Percentiles rank a stretch among this genome's conserved stretches.
Conservation (phyloP, 1,284 basidiomycete species). For the Naganishia liquefaciens region DNA sequence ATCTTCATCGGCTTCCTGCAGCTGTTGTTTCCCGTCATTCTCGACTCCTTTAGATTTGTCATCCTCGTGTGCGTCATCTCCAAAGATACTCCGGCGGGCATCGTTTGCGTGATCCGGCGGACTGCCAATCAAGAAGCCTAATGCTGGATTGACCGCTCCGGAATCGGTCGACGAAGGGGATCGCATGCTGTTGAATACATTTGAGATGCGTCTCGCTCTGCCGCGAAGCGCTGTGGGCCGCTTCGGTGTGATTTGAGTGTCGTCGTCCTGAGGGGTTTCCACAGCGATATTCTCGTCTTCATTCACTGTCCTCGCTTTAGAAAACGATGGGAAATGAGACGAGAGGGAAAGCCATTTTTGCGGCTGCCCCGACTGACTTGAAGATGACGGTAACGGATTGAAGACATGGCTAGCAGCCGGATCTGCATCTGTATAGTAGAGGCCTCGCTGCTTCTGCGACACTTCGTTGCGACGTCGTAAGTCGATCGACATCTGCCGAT, state of each 20-base stretch:
- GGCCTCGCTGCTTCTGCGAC: not conserved
- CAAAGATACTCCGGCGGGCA: conserved; percentile 51
- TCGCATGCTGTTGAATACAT: conserved; percentile 18
- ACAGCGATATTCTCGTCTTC: not conserved
- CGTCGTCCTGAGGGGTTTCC: conserved; percentile 1
- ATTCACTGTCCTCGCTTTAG: not conserved
- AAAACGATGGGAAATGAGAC: conserved; percentile 19
- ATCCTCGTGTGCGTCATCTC: conserved; percentile 9
- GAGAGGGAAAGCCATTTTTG: conserved; percentile 24
- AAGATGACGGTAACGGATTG: not conserved
- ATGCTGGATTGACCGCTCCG: conserved; percentile 23
- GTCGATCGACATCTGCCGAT: conserved; percentile 82
- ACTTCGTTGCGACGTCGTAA: conserved; percentile 53
- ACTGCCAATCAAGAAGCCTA: conserved; percentile 48
- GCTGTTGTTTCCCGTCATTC: conserved; percentile 30
- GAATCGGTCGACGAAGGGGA: not conserved
- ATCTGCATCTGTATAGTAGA: not conserved
- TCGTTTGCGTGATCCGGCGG: conserved; percentile 61
- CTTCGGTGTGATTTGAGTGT: conserved; percentile 9
- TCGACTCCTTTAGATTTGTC: conserved; percentile 32
- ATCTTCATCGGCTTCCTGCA: conserved; percentile 38
- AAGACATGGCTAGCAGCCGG: not conserved
- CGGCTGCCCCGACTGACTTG: not conserved
- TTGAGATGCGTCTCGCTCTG: conserved; percentile 17
- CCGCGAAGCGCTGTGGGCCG: conserved; percentile 12